Evolutionary conservation across 1,284 basidiomycete species (phyloP).

Genomic region (Ganoderma lingzhi): DNA sequence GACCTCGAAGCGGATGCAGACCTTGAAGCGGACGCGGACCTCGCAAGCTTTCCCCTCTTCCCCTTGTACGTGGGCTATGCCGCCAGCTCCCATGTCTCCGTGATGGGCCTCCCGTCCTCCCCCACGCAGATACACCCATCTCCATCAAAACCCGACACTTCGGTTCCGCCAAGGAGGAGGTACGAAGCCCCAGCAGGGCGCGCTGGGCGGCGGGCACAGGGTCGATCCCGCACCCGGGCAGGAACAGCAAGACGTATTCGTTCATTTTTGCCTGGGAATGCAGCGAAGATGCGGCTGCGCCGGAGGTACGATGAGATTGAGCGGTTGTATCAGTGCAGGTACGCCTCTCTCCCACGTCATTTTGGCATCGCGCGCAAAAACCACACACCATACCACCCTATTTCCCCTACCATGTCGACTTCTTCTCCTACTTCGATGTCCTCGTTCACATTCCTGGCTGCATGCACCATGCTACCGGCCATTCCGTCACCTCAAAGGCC

Average conservation of each 20-base stretch:
- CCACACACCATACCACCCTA: slow-evolving; percentile 1
- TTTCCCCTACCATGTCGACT: not conserved
- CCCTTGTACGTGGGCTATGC: slow-evolving; percentile 35
- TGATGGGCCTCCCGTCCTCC: slow-evolving; percentile 28
- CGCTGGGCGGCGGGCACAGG: slow-evolving; percentile 15
- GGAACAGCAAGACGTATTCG: slow-evolving; percentile 74
- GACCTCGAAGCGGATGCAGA: too few species aligned
- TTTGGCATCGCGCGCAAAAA: slow-evolving; percentile 7
- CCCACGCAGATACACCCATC: slow-evolving; percentile 25
- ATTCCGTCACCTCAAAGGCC: too few species aligned
- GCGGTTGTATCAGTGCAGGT: slow-evolving; percentile 82
- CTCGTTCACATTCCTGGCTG: too few species aligned
- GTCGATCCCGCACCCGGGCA: slow-evolving; percentile 23
- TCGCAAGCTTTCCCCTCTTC: slow-evolving; percentile 32
- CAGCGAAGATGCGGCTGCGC: slow-evolving; percentile 83
- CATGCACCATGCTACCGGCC: too few species aligned
- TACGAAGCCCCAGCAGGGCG: slow-evolving; percentile 14
- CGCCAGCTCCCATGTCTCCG: slow-evolving; percentile 32
- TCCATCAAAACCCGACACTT: slow-evolving; percentile 14
- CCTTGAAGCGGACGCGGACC: slow-evolving; percentile 21
- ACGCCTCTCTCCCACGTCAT: slow-evolving; percentile 24
- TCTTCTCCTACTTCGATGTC: too few species aligned
- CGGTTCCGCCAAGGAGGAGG: slow-evolving; percentile 4
- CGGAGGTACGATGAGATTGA: slow-evolving; percentile 92
- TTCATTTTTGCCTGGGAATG: slow-evolving; percentile 83